These are phyloP conservation scores for Casuarina cunninghamiana DNA, from an alignment of 306 rosid genomes.

Conservation along the genomic window DNA sequence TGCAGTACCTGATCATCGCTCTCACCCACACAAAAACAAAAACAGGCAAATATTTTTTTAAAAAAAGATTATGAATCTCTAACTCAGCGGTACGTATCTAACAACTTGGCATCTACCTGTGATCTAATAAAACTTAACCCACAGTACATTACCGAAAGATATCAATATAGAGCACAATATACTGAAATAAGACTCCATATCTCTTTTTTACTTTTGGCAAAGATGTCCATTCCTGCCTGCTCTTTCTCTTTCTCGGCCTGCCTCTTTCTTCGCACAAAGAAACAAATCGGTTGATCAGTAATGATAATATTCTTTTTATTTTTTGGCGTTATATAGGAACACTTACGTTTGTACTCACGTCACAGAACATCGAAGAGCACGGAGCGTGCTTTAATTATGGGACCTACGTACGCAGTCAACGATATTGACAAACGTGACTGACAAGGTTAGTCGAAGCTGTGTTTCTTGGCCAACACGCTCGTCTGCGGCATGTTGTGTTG, in stretches of 20 bases:
- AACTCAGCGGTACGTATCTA: too few species aligned
- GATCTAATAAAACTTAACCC: too few species aligned
- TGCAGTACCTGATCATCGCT: too few species aligned
- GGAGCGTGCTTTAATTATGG: conserved; percentile 4
- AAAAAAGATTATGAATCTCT: too few species aligned
- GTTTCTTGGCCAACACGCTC: conserved; percentile 36
- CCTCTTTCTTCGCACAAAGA: conserved; percentile 49
- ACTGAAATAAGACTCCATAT: background rate
- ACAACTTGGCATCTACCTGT: too few species aligned
- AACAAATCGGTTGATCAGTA: background rate
- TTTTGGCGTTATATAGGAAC: conserved; percentile 7
- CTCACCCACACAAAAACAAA: background rate
- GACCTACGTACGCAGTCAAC: too few species aligned
- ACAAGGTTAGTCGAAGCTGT: conserved; percentile 35
- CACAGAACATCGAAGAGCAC: too few species aligned
- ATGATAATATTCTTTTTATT: too few species aligned
- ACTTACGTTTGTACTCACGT: too few species aligned
- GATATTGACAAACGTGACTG: conserved; percentile 25
- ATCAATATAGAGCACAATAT: background rate
- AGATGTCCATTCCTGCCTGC: conserved; percentile 45
- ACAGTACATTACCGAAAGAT: too few species aligned
- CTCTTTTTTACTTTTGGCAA: background rate
- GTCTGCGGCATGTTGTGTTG: too few species aligned
- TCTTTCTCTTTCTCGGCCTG: conserved; percentile 58
- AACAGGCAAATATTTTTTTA: too few species aligned